A percentile compares a stretch with the other conserved stretches of the same genome.
These are phyloP conservation scores for Pyrenula aspistea DNA, from an alignment of 495 filamentous ascomycete species.

Conservation along the genomic window DNA sequence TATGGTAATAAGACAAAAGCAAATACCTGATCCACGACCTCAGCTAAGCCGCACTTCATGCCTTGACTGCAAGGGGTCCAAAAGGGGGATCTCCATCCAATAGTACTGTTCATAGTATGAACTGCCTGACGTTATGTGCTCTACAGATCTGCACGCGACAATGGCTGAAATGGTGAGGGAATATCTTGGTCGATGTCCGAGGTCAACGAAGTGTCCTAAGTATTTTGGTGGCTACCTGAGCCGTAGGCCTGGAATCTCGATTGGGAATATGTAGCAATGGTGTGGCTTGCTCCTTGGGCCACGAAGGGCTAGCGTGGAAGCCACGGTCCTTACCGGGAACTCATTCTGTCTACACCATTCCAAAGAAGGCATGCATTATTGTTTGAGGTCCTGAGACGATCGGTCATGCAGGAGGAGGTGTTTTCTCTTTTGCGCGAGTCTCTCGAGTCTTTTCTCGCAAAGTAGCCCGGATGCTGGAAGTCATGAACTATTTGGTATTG, in stretches of 20 bases:
- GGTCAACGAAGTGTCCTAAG: neutral
- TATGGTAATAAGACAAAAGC: neutral
- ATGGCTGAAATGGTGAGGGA: neutral
- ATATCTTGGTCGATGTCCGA: neutral
- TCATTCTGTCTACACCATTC: neutral
- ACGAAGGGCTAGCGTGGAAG: neutral
- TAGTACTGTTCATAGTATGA: neutral
- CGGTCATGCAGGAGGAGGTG: neutral
- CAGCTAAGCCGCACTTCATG: neutral
- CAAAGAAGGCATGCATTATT: neutral
- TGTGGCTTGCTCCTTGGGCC: neutral
- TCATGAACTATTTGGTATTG: neutral
- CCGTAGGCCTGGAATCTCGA: neutral
- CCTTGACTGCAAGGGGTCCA: neutral
- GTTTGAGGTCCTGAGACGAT: too few species aligned
- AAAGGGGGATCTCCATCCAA: neutral
- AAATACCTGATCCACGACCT: neutral
- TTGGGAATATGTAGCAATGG: neutral
- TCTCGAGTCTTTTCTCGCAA: neutral
- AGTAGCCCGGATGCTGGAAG: neutral
- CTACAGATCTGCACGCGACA: neutral
- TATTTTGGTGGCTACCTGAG: neutral
- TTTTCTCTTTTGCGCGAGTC: neutral
- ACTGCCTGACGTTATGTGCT: neutral
- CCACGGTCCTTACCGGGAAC: neutral